Percentiles rank a stretch among this genome's conserved stretches.
These are phyloP conservation scores for Aspergillus vadensis DNA, from an alignment of 2,329 filamentous ascomycete genomes.

Conservation along the genomic window DNA sequence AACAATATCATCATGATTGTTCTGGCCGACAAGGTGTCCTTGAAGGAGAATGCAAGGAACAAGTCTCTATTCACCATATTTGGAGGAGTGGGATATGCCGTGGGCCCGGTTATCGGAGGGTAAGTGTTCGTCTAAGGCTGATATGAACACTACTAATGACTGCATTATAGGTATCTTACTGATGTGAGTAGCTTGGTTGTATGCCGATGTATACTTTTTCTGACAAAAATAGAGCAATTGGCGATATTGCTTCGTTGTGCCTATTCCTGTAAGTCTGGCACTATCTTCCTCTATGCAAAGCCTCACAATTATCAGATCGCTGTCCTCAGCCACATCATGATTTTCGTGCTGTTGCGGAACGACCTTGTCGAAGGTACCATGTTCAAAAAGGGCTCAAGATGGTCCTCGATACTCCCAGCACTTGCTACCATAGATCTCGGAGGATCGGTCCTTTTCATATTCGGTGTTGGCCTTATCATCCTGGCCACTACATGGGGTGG, in stretches of 20 bases:
- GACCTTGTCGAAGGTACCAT: slow-evolving; percentile 58
- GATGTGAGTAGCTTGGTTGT: slow-evolving; percentile 23
- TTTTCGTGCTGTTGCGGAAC: slow-evolving; percentile 60
- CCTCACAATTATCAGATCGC: slow-evolving; percentile 40
- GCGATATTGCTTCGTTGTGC: slow-evolving; percentile 69
- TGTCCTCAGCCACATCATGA: slow-evolving; percentile 53
- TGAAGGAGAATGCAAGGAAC: slow-evolving; percentile 64
- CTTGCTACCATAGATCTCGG: slow-evolving; percentile 59
- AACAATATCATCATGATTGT: slow-evolving; percentile 63
- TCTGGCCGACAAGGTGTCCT: slow-evolving; percentile 65
- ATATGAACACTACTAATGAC: slow-evolving; percentile 6
- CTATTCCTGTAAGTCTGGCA: slow-evolving; percentile 55
- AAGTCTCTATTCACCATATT: slow-evolving; percentile 64
- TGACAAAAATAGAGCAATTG: slow-evolving; percentile 51
- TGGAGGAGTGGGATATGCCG: slow-evolving; percentile 59
- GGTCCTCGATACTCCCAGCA: slow-evolving; percentile 46
- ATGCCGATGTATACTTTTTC: slow-evolving; percentile 38
- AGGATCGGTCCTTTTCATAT: slow-evolving; percentile 59
- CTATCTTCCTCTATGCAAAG: slow-evolving; percentile 25
- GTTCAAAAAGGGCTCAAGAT: slow-evolving; percentile 37
- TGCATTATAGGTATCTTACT: slow-evolving; percentile 32
- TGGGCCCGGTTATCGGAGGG: slow-evolving; percentile 65
- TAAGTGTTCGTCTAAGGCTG: slow-evolving; percentile 20
- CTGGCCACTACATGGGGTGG: slow-evolving; percentile 61
- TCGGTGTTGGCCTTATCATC: slow-evolving; percentile 57